phyloP scores from a whole-genome alignment of 345 rosid species.

The Chamaenerion angustifolium region DNA sequence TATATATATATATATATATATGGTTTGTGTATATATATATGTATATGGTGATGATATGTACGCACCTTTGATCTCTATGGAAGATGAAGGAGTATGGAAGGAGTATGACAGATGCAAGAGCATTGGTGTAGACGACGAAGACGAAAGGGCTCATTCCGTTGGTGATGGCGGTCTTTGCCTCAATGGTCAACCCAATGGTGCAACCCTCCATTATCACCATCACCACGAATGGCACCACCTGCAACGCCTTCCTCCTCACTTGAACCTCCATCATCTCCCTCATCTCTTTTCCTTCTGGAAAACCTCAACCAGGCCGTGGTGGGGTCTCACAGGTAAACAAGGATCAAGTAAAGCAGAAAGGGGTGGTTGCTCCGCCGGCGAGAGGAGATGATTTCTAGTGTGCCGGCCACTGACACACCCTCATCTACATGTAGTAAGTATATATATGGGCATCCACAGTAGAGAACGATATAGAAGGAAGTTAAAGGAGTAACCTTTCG shows the following conservation, averaged over 20 bases:
- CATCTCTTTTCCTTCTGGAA: neutral
- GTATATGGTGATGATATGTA: neutral
- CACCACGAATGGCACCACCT: slow-evolving; percentile 28
- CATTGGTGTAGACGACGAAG: slow-evolving; percentile 57
- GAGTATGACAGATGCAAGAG: slow-evolving; percentile 38
- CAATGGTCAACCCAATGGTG: slow-evolving; percentile 48
- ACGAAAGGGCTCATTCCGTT: slow-evolving; percentile 75
- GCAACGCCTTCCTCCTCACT: slow-evolving; percentile 12
- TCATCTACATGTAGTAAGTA: neutral
- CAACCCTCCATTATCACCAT: slow-evolving; percentile 71
- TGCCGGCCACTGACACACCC: neutral
- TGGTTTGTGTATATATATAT: too few relatives aligned
- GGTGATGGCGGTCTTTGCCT: slow-evolving; percentile 48
- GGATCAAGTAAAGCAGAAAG: neutral
- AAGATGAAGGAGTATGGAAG: slow-evolving; percentile 52
- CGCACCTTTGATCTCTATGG: slow-evolving; percentile 37
- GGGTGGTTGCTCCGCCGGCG: neutral
- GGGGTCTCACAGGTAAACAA: too few relatives aligned
- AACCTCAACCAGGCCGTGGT: neutral
- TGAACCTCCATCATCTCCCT: slow-evolving; percentile 13
- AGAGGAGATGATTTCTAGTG: neutral
- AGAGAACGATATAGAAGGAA: neutral
- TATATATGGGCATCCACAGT: neutral
- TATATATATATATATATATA: too few relatives aligned
- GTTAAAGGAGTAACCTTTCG: slow-evolving; percentile 35